A percentile compares a stretch with the other conserved stretches of the same genome.
phyloP scores from a whole-genome alignment of 805 yeast genomes.

The Diddensiella caesifluorescens region DNA sequence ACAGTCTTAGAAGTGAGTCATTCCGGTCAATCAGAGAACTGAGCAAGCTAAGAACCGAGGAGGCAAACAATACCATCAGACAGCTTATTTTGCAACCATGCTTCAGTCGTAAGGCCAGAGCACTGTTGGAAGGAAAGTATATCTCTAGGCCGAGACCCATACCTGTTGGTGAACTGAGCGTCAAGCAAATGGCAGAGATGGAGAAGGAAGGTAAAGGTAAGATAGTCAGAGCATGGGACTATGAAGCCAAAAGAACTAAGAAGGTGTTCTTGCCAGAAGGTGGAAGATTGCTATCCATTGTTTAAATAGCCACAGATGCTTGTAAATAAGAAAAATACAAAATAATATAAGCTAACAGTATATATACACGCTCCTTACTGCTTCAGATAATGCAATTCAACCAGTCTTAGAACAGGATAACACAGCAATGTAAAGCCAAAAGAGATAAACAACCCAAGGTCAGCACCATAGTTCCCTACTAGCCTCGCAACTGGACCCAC shows the following conservation, averaged over 20 bases:
- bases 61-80: slow-evolving; percentile 36
- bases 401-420: slow-evolving; percentile 61
- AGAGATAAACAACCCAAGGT: slow-evolving; percentile 74
- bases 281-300: slow-evolving; percentile 22
- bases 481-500: slow-evolving; percentile 65
- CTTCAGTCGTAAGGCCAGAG: slow-evolving; percentile 34
- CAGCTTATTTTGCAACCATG: slow-evolving; percentile 38
- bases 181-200: slow-evolving; percentile 26
- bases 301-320: neutral
- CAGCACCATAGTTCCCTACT: slow-evolving; percentile 69
- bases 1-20: slow-evolving; percentile 26
- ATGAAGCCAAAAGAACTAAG: slow-evolving; percentile 47
- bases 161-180: slow-evolving; percentile 32
- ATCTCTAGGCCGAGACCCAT: slow-evolving; percentile 56
- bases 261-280: slow-evolving; percentile 36
- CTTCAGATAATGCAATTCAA: slow-evolving; percentile 46
- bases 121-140: slow-evolving; percentile 41
- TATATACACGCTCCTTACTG: neutral
- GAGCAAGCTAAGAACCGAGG: slow-evolving; percentile 30
- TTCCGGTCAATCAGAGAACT: slow-evolving; percentile 15
- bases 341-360: neutral
- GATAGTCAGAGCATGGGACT: slow-evolving; percentile 57
- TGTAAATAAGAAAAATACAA: slow-evolving; percentile 1
- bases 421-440: slow-evolving; percentile 62
- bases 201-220: slow-evolving; percentile 47